Conservation (phyloP, 208 protist genomes). For the Porcisia hertigi region DNA sequence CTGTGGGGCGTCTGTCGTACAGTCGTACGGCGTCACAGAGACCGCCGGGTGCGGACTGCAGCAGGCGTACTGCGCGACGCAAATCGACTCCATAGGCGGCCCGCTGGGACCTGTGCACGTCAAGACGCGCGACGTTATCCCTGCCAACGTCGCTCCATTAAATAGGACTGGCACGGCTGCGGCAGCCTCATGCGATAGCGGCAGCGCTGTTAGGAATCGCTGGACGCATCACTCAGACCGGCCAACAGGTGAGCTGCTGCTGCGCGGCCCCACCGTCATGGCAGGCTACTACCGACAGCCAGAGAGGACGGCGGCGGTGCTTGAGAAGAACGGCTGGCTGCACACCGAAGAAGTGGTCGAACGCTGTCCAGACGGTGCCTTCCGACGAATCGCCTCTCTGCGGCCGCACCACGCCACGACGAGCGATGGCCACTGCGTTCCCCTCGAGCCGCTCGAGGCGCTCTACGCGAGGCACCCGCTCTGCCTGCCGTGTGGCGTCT, state of each 20-base stretch:
- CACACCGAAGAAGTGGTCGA: constrained; percentile 78
- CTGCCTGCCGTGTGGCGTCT: constrained; percentile 38
- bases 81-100: constrained; percentile 41
- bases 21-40: constrained; percentile 61
- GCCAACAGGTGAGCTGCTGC: constrained; percentile 70
- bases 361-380: constrained; percentile 40
- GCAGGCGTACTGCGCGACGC: constrained; percentile 34
- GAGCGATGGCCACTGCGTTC: constrained; percentile 57
- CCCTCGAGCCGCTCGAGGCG: constrained; percentile 65
- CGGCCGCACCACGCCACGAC: constrained; percentile 65
- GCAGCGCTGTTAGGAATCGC: neutral
- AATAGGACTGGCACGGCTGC: constrained; percentile 13
- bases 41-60: constrained; percentile 44
- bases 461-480: constrained; percentile 56
- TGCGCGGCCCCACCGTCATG: constrained; percentile 66
- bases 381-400: constrained; percentile 72
- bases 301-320: constrained; percentile 59
- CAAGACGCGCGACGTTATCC: constrained; percentile 82
- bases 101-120: constrained; percentile 67
- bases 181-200: neutral
- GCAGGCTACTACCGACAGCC: constrained; percentile 85
- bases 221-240: constrained; percentile 35
- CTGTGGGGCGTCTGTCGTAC: constrained; percentile 54
- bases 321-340: constrained; percentile 67
- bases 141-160: constrained; percentile 1